A percentile compares a stretch with the other conserved stretches of the same genome.
phyloP scores from a whole-genome alignment of 176 grass and related monocot genomes.

The Cymbopogon citratus region DNA sequence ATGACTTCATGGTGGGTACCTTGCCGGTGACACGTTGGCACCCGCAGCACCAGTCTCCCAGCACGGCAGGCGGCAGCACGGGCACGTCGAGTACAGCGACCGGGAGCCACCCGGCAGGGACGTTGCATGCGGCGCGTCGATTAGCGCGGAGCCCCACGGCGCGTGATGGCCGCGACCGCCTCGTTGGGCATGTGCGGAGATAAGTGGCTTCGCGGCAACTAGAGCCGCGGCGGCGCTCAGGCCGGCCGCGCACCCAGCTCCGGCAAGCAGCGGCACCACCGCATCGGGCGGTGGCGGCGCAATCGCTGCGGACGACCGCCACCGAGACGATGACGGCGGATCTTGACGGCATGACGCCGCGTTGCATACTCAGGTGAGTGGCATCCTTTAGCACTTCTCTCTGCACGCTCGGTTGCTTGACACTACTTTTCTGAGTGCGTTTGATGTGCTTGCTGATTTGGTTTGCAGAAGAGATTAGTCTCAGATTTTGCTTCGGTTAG shows the following conservation, averaged over 20 bases:
- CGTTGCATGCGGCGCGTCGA: no score
- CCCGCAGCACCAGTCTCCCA: no score
- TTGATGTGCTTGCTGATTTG: no score
- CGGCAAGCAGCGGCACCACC: not conserved
- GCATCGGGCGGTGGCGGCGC: conserved; percentile 46
- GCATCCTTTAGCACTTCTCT: not conserved
- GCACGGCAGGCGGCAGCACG: no score
- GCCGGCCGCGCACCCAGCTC: not conserved
- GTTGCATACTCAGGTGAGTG: conserved; percentile 37
- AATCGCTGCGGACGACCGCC: conserved; percentile 41
- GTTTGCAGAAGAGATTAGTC: no score
- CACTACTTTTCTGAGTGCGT: not conserved
- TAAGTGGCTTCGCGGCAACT: conserved; percentile 35
- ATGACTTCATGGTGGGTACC: no score
- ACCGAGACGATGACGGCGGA: conserved; percentile 35
- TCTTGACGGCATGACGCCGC: conserved; percentile 51
- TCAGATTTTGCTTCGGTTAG: no score
- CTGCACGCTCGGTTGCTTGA: not conserved
- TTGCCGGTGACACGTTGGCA: no score
- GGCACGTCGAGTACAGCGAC: no score
- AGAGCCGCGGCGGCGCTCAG: conserved; percentile 20
- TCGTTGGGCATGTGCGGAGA: conserved; percentile 29
- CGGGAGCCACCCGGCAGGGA: no score
- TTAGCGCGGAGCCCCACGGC: no score
- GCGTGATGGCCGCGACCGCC: no score